Base-by-base conservation (phyloP, 2,329 filamentous ascomycete species). In the Ophiostoma ulmi region DNA sequence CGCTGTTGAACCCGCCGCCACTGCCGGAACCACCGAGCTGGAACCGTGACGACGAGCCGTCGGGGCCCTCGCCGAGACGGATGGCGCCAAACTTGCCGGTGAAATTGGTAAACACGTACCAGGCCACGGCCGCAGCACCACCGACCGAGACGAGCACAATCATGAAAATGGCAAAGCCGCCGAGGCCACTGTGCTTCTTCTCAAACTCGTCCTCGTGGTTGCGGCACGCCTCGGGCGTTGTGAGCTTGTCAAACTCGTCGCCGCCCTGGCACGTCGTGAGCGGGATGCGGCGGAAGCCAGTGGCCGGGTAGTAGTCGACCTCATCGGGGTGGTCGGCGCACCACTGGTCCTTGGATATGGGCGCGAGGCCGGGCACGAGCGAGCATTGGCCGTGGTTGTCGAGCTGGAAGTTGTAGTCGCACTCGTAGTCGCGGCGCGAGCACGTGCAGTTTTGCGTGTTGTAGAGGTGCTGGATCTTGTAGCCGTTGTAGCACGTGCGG, bases 321-420 rank as follows among this genome's bases (percentile, higher is more conserved):
- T 82, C 85, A 38, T 91, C 87, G 0, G 91, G 87, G 75, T 97
- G 80, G 67, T 83, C 81, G 69, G 79, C 78, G 78, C 86, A 88
- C 80, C 81, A 84, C 72, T 84, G 80, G 71, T 80, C 76, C 10
- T 82, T 82, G 39, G 84, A 81, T 14, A 85, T 76, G 14, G 91
- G 89, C 11, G 85, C 74, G 58, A 93, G 86, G 17, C 94, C 94
- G 0, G 85, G 79, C 1, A 98, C 93, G 14, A 96, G 87, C 5
- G 80, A 80, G 80, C 95, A 99, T 73, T 90, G 74, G 67, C 91
- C 90, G 77, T 94, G 91, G 38, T 82, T 85, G 79, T 91, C 87
- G 66, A 91, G 87, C 78, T 98, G 90, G 79, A 88, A 99, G 80
- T 99, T 99, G 84, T 93, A 99, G 78, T 96, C 94, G 80, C 95